Evolutionary conservation across 1,284 basidiomycete species (phyloP).

Genomic region (Tremellales sp.): DNA sequence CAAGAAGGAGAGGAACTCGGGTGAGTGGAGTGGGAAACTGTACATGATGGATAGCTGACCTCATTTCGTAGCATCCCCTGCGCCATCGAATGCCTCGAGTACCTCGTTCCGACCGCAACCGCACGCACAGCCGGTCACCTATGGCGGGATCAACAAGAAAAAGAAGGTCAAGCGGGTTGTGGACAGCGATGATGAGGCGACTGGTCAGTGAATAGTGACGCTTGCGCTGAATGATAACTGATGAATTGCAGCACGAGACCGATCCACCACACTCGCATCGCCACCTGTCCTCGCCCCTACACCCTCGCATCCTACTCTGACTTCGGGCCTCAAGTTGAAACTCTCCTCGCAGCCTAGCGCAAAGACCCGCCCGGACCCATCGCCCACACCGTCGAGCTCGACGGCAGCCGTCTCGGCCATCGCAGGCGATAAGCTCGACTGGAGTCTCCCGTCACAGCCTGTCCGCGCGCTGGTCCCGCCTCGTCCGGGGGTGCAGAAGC

Average conservation of each 20-base stretch:
- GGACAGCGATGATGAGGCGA: constrained; percentile 65
- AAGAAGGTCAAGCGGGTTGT: constrained; percentile 75
- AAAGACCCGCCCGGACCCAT: constrained; percentile 36
- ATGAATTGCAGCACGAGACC: constrained; percentile 41
- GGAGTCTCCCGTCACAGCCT: constrained; percentile 32
- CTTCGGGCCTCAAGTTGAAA: constrained; percentile 43
- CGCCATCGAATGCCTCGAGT: constrained; percentile 38
- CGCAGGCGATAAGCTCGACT: constrained; percentile 41
- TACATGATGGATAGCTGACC: constrained; percentile 6
- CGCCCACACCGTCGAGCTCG: constrained; percentile 48
- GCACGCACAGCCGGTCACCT: constrained; percentile 23
- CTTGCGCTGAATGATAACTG: background rate
- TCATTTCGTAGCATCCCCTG: constrained; percentile 30
- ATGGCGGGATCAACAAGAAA: constrained; percentile 55
- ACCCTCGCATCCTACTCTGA: constrained; percentile 19
- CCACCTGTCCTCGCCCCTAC: constrained; percentile 17
- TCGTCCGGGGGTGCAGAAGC: constrained; percentile 63
- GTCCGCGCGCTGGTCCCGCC: constrained; percentile 56
- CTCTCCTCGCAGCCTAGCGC: constrained; percentile 22
- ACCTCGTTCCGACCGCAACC: constrained; percentile 25
- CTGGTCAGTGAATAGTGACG: constrained; percentile 52
- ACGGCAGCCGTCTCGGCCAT: constrained; percentile 33
- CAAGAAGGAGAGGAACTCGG: constrained; percentile 36
- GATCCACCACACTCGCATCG: constrained; percentile 56
- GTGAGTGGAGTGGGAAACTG: constrained; percentile 26